Conservation (phyloP, 805 yeast genomes). For the Isabelozyma heimii region DNA sequence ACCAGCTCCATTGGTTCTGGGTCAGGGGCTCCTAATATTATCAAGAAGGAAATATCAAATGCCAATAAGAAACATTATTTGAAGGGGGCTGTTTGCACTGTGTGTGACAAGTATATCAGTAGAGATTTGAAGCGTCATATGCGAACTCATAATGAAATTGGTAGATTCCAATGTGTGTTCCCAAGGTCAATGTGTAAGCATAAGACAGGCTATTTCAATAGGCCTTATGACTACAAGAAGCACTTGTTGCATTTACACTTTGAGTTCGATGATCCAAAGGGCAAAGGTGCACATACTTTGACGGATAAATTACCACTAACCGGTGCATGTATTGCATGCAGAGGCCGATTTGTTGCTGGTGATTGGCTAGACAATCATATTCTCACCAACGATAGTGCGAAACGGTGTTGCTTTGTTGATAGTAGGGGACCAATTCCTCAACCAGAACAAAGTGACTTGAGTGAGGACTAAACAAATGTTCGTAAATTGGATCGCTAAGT, state of each 20-base stretch:
- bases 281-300: slow-evolving; percentile 36
- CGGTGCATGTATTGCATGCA: slow-evolving; percentile 47
- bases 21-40: neutral
- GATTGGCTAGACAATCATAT: slow-evolving; percentile 60
- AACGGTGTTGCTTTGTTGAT: slow-evolving; percentile 20
- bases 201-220: slow-evolving; percentile 39
- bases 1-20: slow-evolving; percentile 11
- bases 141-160: slow-evolving; percentile 42
- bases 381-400: slow-evolving; percentile 22
- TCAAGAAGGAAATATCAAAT: neutral
- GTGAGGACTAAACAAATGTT: neutral
- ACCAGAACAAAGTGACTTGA: neutral
- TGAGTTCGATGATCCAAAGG: slow-evolving; percentile 39
- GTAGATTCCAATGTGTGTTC: slow-evolving; percentile 42
- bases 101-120: slow-evolving; percentile 40
- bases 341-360: slow-evolving; percentile 43
- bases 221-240: slow-evolving; percentile 46
- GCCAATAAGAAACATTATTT: slow-evolving; percentile 22
- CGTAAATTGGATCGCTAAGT: too few relatives aligned
- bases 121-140: slow-evolving; percentile 42
- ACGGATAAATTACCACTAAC: slow-evolving; percentile 38
- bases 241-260: slow-evolving; percentile 43
- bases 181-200: slow-evolving; percentile 40
- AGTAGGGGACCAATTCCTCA: neutral
- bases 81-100: slow-evolving; percentile 37